Percentiles rank a stretch among this genome's conserved stretches.
Conservation (phyloP, 2,329 filamentous ascomycete species). For the Phoma sp. region DNA sequence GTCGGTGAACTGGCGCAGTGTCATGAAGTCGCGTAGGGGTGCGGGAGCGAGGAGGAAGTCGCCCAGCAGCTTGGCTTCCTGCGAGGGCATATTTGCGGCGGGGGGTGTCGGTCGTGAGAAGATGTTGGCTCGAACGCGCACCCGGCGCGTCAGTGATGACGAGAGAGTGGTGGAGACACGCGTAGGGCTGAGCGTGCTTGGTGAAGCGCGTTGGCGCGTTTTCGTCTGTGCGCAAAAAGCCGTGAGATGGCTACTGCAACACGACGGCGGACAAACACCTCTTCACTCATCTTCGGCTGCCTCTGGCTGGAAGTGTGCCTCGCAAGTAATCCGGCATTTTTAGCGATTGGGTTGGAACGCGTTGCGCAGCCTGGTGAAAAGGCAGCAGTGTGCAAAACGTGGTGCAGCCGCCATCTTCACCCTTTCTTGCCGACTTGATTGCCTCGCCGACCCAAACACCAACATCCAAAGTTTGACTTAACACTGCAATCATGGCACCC, state of each 20-base stretch:
- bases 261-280: background rate
- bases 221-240: slow-evolving; percentile 33
- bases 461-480: slow-evolving; percentile 16
- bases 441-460: slow-evolving; percentile 14
- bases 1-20: slow-evolving; percentile 75
- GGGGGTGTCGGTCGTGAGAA: background rate
- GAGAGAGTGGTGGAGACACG: slow-evolving; percentile 8
- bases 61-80: slow-evolving; percentile 75
- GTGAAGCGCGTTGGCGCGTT: slow-evolving; percentile 30
- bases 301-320: slow-evolving; percentile 7
- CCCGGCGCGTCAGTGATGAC: slow-evolving; percentile 25
- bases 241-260: slow-evolving; percentile 11
- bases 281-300: slow-evolving; percentile 1
- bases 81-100: slow-evolving; percentile 66
- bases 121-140: background rate
- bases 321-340: background rate
- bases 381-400: slow-evolving; percentile 26
- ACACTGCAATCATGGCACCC: slow-evolving; percentile 55
- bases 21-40: slow-evolving; percentile 73
- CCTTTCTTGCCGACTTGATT: slow-evolving; percentile 21
- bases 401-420: slow-evolving; percentile 19
- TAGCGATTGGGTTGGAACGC: slow-evolving; percentile 9
- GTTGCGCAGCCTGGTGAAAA: slow-evolving; percentile 7
- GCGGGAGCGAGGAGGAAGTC: slow-evolving; percentile 81
- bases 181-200: slow-evolving; percentile 15